Base-by-base conservation (phyloP, 306 rosid species). In the Coriaria nepalensis region DNA sequence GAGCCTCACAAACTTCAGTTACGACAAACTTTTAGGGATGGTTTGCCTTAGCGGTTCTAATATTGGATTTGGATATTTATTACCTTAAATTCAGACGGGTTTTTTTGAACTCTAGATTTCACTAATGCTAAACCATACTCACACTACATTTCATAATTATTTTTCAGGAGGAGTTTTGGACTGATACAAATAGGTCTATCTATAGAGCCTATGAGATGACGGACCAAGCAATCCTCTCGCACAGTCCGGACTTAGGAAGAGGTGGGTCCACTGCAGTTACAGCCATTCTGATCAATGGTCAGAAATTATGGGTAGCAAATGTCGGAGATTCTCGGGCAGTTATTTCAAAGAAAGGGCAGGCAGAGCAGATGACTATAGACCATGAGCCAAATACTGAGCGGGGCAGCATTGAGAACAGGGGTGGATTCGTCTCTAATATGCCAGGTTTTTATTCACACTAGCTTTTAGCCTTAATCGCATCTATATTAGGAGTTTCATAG, bases 361-460 rank as follows among this genome's bases (percentile, higher is more conserved):
- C 88, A 33, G 45, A 45, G 37, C 96, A 77, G 64, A 75, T 79
- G 84, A 62, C 59, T 9, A 36, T 38, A 56, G 96, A 87, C 68
- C 96, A 82, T 7, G 94, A 87, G 61, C 94, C 92, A 34, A 82
- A 87, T 67, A 75, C 92, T 32, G 96, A 82, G 65, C 76, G 92
- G 41, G 68, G 72, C 56, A 68, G 77, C 65, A 82, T 87, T 5
- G 94, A 82, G 73, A 59, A 77, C 69, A 83, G 64, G 73, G 96
- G 96, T 0, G 94, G 96, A 56, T 87, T 87, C 58, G 94, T 87
- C 71, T 87, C 94, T 35, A 87, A 87, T 73, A 73, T 87, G 83
- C 92, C 96, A 87, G 96, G 96, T 87, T 68, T 48, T 37, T 45
- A 20, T 20, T 20, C 29, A 20, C 29, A 20, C 29, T 20, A 20